phyloP scores from a whole-genome alignment of 2,329 filamentous ascomycete genomes.

The Verticillium zaregamsianum region DNA sequence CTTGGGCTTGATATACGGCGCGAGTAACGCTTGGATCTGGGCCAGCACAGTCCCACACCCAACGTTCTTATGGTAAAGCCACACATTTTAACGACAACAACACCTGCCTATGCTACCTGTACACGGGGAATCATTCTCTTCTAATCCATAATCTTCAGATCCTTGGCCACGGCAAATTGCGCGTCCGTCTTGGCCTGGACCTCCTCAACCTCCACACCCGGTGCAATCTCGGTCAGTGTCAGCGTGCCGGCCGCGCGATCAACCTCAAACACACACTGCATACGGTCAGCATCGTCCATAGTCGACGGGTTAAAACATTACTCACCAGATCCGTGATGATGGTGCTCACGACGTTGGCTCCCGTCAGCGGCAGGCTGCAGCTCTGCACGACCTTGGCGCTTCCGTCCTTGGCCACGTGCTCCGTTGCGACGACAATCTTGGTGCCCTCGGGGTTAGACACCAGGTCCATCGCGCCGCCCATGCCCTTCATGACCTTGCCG shows the following conservation, averaged over 20 bases:
- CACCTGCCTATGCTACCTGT: not conserved
- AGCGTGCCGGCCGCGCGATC: slow-evolving; percentile 57
- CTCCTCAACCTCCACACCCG: slow-evolving; percentile 64
- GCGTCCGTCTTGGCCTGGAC: slow-evolving; percentile 68
- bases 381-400: slow-evolving; percentile 61
- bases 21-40: too few relatives aligned
- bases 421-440: slow-evolving; percentile 68
- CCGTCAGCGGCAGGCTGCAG: slow-evolving; percentile 62
- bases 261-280: slow-evolving; percentile 65
- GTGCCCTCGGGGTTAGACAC: slow-evolving; percentile 67
- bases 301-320: slow-evolving; percentile 12
- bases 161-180: slow-evolving; percentile 57
- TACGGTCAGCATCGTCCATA: not conserved
- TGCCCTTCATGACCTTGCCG: slow-evolving; percentile 82
- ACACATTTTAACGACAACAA: not conserved
- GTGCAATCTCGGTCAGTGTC: slow-evolving; percentile 67
- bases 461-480: slow-evolving; percentile 75
- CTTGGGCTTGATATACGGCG: too few relatives aligned
- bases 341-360: slow-evolving; percentile 63
- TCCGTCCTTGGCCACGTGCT: slow-evolving; percentile 66
- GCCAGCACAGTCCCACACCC: too few relatives aligned
- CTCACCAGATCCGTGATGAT: slow-evolving; percentile 70
- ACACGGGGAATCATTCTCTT: not conserved
- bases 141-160: slow-evolving; percentile 45
- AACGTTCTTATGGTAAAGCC: too few relatives aligned